These are phyloP conservation scores for Lactuca saligna DNA, from an alignment of 129 eudicot genomes.

Conservation along the genomic window DNA sequence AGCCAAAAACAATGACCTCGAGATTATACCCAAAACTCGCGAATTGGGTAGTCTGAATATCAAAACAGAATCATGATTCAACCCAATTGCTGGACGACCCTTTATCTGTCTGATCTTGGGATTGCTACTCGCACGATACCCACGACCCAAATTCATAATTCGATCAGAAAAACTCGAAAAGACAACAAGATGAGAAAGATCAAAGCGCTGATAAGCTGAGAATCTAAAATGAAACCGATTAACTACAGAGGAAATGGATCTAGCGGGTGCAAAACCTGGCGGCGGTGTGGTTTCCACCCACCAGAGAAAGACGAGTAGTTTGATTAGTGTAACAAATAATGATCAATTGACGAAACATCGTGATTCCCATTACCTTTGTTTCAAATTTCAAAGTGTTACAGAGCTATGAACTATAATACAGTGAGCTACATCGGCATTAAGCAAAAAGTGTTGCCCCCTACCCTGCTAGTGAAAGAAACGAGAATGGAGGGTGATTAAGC, in stretches of 20 bases:
- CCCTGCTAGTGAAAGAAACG: constrained; percentile 16
- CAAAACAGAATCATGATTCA: constrained; percentile 36
- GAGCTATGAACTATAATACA: neutral
- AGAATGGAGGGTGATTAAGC: constrained; percentile 11
- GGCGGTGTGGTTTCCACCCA: constrained; percentile 79
- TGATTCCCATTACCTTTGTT: constrained; percentile 40
- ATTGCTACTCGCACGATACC: constrained; percentile 23
- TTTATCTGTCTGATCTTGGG: constrained; percentile 18
- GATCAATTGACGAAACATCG: constrained; percentile 39
- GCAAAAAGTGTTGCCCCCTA: neutral
- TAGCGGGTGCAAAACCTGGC: constrained; percentile 66
- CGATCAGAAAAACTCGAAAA: neutral
- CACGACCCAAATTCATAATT: constrained; percentile 41
- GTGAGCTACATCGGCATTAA: neutral
- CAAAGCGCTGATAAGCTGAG: neutral
- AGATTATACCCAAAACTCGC: constrained; percentile 42
- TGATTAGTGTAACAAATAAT: constrained; percentile 36
- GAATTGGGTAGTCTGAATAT: constrained; percentile 49
- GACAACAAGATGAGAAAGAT: constrained; percentile 18
- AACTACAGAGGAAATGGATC: neutral
- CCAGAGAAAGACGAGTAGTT: constrained; percentile 41
- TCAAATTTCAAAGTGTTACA: neutral
- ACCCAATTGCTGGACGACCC: constrained; percentile 13
- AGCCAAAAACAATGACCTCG: constrained; percentile 51
- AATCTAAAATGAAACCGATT: neutral